phyloP scores from a whole-genome alignment of 768 basidiomycete genomes.

The Phylloporus sp. region DNA sequence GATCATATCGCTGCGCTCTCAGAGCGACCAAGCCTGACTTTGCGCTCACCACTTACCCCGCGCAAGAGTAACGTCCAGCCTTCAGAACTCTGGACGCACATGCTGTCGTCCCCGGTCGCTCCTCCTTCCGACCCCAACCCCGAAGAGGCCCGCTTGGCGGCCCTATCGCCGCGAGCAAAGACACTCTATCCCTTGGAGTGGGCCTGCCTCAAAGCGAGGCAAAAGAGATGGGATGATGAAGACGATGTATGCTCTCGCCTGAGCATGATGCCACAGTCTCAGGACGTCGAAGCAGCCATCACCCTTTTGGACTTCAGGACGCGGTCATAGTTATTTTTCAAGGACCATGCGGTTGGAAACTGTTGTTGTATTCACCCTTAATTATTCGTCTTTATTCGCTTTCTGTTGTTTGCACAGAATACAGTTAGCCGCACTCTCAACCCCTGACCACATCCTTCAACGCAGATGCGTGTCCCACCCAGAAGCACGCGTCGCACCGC shows the following conservation, averaged over 20 bases:
- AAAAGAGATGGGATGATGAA: constrained; percentile 24
- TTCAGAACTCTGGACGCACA: constrained; percentile 28
- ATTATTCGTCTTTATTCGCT: constrained; percentile 30
- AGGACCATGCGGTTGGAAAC: not conserved
- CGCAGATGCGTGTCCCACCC: constrained; percentile 23
- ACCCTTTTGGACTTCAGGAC: constrained; percentile 33
- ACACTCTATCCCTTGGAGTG: constrained; percentile 60
- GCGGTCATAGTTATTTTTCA: constrained; percentile 5
- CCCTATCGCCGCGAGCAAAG: constrained; percentile 32
- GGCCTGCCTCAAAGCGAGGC: constrained; percentile 56
- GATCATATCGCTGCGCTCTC: constrained; percentile 28
- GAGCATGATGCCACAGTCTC: constrained; percentile 14
- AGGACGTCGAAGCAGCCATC: constrained; percentile 36
- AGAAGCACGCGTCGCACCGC: constrained; percentile 27
- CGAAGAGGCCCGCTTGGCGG: constrained; percentile 25
- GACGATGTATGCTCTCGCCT: constrained; percentile 7
- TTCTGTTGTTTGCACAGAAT: constrained; percentile 5
- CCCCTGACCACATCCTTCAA: constrained; percentile 13
- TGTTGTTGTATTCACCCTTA: constrained; percentile 17
- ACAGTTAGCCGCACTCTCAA: constrained; percentile 22
- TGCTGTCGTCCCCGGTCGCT: constrained; percentile 25
- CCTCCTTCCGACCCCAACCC: constrained; percentile 17
- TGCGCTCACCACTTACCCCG: constrained; percentile 25
- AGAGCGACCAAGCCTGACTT: constrained; percentile 24
- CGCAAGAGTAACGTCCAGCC: constrained; percentile 18